These are phyloP conservation scores for Chlamydomonas urium DNA, from an alignment of 139 green algal species.

Conservation along the genomic window DNA sequence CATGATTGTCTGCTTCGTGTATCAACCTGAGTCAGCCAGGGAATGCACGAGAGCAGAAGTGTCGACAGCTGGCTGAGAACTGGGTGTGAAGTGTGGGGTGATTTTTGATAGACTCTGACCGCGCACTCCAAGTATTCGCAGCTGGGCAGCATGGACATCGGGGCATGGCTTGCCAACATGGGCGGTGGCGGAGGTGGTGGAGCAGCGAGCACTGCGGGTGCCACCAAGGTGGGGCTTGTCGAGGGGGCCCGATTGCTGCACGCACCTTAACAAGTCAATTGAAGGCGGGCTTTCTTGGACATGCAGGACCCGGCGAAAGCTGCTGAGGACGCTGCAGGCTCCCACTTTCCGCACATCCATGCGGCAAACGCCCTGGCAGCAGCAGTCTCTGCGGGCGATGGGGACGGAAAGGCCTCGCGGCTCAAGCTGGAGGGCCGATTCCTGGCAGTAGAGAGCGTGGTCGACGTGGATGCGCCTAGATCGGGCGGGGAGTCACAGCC, in stretches of 20 bases:
- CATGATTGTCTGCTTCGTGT: too few relatives aligned
- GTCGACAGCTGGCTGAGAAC: too few relatives aligned
- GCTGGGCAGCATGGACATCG: not conserved
- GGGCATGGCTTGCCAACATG: not conserved
- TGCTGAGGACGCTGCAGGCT: not conserved
- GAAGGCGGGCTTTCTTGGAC: not conserved
- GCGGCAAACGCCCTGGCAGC: conserved; percentile 27
- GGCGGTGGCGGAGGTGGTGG: too few relatives aligned
- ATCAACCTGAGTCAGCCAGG: too few relatives aligned
- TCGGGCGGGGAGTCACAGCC: conserved; percentile 25
- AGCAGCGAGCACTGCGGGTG: not conserved
- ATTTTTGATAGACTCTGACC: not conserved
- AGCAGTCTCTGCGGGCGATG: conserved; percentile 16
- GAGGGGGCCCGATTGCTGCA: not conserved
- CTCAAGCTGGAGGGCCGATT: too few relatives aligned
- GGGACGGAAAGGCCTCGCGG: too few relatives aligned
- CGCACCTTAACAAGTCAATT: not conserved
- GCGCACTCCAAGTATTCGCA: not conserved
- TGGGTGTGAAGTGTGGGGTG: conserved; percentile 1
- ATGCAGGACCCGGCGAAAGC: not conserved
- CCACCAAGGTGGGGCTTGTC: not conserved
- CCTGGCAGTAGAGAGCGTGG: too few relatives aligned
- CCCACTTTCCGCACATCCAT: not conserved
- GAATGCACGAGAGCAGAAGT: too few relatives aligned
- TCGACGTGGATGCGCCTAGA: conserved; percentile 6